Evolutionary conservation across 106 monocot genomes (phyloP).

Genomic region (Acorus gramineus): DNA sequence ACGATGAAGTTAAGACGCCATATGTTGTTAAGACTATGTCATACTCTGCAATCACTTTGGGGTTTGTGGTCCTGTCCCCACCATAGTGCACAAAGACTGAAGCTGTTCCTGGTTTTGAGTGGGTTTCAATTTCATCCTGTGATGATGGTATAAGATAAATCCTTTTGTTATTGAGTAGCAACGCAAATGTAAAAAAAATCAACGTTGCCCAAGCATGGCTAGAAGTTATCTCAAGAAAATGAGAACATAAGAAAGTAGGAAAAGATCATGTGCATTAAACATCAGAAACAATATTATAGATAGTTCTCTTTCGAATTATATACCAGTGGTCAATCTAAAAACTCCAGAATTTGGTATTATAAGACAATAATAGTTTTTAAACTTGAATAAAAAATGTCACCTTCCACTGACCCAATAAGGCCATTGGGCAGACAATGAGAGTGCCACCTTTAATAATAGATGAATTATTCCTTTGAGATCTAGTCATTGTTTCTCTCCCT

Average conservation of each 20-base stretch:
- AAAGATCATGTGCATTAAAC: constrained; percentile 3
- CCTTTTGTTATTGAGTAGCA: too few relatives aligned
- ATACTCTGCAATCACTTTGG: constrained; percentile 36
- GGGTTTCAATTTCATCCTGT: constrained; percentile 78
- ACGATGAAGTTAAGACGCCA: constrained; percentile 51
- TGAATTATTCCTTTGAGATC: background rate
- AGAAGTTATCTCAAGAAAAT: background rate
- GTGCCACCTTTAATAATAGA: constrained; percentile 63
- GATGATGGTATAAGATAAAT: background rate
- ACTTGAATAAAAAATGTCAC: constrained; percentile 11
- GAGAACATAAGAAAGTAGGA: too few relatives aligned
- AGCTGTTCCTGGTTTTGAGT: constrained; percentile 52
- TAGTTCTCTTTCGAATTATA: too few relatives aligned
- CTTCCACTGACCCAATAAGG: constrained; percentile 95
- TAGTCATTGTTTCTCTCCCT: background rate
- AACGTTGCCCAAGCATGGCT: too few relatives aligned
- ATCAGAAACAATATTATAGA: too few relatives aligned
- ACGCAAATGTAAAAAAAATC: too few relatives aligned
- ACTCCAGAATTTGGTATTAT: too few relatives aligned
- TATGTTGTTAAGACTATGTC: constrained; percentile 88
- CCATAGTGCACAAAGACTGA: constrained; percentile 89
- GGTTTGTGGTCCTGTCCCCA: constrained; percentile 52
- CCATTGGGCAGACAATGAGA: constrained; percentile 91
- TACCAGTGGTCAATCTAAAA: too few relatives aligned
- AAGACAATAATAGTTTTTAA: too few relatives aligned